phyloP scores from a whole-genome alignment of 768 basidiomycete genomes.

The Cyclocybe cylindracea region DNA sequence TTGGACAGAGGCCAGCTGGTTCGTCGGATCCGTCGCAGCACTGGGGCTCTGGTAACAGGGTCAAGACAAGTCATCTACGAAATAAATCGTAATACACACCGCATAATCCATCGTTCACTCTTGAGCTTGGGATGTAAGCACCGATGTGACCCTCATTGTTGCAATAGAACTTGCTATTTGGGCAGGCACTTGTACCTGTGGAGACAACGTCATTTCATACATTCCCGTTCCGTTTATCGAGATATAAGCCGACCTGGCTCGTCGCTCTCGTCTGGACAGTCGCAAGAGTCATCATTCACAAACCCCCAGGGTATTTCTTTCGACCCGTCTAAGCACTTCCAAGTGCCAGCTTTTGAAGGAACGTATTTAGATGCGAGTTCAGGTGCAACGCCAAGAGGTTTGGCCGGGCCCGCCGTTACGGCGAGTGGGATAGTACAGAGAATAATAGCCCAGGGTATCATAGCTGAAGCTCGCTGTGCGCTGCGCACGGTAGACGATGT shows the following conservation, averaged over 20 bases:
- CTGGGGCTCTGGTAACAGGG: slow-evolving; percentile 62
- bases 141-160: slow-evolving; percentile 88
- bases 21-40: slow-evolving; percentile 99
- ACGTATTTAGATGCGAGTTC: slow-evolving; percentile 56
- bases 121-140: slow-evolving; percentile 70
- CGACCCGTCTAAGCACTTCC: slow-evolving; percentile 82
- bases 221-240: background rate
- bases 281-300: slow-evolving; percentile 94
- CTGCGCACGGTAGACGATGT: no score
- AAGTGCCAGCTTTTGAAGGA: slow-evolving; percentile 52
- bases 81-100: slow-evolving; percentile 50
- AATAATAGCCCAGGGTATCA: slow-evolving; percentile 56
- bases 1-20: slow-evolving; percentile 72
- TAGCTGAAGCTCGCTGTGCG: slow-evolving; percentile 20
- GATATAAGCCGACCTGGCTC: slow-evolving; percentile 73
- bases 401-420: slow-evolving; percentile 41
- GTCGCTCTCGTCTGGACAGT: slow-evolving; percentile 93
- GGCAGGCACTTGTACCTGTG: slow-evolving; percentile 84
- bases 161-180: slow-evolving; percentile 79
- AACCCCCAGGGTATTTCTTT: slow-evolving; percentile 77
- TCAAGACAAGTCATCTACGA: slow-evolving; percentile 2
- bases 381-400: slow-evolving; percentile 61
- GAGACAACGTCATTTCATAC: slow-evolving; percentile 5
- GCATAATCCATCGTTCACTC: slow-evolving; percentile 92
- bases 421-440: slow-evolving; percentile 42